Conservation (phyloP, 179 eudicot species). For the Sideroxylon spinosum region DNA sequence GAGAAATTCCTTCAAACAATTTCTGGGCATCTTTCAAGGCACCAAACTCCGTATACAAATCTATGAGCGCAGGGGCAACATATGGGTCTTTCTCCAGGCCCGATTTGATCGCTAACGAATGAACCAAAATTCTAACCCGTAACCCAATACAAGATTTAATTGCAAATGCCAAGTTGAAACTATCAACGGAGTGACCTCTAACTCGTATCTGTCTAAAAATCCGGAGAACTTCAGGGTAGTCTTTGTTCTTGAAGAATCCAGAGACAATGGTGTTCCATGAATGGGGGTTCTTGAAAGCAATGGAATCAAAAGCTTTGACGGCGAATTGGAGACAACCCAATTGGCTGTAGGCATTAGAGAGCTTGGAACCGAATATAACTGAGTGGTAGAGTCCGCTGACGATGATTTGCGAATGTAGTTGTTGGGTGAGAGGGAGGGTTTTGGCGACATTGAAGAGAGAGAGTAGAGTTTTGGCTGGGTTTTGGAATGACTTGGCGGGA, state of each 20-base stretch:
- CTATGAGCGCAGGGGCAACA: slow-evolving; percentile 18
- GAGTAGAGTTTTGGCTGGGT: slow-evolving; percentile 5
- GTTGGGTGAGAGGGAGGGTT: background rate
- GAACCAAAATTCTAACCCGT: slow-evolving; percentile 6
- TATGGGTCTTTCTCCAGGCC: slow-evolving; percentile 15
- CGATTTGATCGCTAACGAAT: slow-evolving; percentile 11
- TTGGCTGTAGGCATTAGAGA: slow-evolving; percentile 13
- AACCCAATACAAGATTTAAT: slow-evolving; percentile 13
- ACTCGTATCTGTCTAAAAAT: slow-evolving; percentile 10
- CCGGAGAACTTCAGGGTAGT: background rate
- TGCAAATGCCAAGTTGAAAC: slow-evolving; percentile 17
- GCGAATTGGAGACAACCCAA: slow-evolving; percentile 11
- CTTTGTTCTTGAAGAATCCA: slow-evolving; percentile 11
- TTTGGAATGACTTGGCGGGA: slow-evolving; percentile 10
- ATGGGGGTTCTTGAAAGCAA: slow-evolving; percentile 10
- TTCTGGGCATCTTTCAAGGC: slow-evolving; percentile 14
- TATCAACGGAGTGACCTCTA: background rate
- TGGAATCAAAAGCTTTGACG: background rate
- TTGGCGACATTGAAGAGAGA: slow-evolving; percentile 9
- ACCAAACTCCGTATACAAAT: slow-evolving; percentile 10
- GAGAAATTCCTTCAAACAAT: slow-evolving; percentile 11
- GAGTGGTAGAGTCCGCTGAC: slow-evolving; percentile 6
- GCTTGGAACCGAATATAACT: slow-evolving; percentile 13
- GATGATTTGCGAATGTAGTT: slow-evolving; percentile 17
- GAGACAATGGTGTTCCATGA: slow-evolving; percentile 17